Evolutionary conservation across 192 early-diverging fungal genomes (phyloP).

Genomic region (Piromyces finnis): DNA sequence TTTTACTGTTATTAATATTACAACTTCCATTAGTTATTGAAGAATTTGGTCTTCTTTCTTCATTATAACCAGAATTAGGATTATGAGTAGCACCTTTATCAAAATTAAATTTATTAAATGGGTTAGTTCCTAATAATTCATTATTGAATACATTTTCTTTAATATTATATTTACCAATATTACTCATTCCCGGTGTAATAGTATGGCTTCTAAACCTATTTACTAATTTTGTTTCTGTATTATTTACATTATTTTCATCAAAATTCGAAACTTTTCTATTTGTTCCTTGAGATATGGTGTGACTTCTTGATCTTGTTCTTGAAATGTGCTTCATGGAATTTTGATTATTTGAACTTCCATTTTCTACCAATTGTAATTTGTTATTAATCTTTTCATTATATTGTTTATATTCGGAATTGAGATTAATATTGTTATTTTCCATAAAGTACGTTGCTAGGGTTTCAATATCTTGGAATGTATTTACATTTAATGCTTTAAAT

Average conservation of each 20-base stretch:
- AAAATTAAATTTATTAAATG: too few relatives aligned
- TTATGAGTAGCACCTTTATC: too few relatives aligned
- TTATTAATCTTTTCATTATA: not conserved
- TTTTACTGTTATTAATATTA: not conserved
- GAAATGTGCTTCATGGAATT: not conserved
- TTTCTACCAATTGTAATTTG: not conserved
- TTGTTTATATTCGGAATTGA: not conserved
- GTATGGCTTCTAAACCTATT: too few relatives aligned
- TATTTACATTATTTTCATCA: not conserved
- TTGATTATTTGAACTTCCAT: not conserved
- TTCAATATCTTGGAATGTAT: constrained; percentile 32
- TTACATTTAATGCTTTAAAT: constrained; percentile 31
- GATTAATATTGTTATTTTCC: not conserved
- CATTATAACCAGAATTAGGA: too few relatives aligned
- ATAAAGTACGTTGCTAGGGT: constrained; percentile 16
- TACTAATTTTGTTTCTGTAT: too few relatives aligned
- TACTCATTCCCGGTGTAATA: too few relatives aligned
- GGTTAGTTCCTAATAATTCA: too few relatives aligned
- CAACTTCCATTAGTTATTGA: too few relatives aligned
- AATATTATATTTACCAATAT: too few relatives aligned
- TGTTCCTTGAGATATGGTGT: not conserved
- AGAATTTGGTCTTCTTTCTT: too few relatives aligned
- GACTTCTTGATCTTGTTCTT: not conserved
- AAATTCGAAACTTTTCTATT: not conserved
- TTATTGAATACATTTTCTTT: too few relatives aligned